A percentile compares a stretch with the other conserved stretches of the same genome.
Evolutionary conservation across 179 eudicot species (phyloP).

Genomic region (Spergularia azorica): DNA sequence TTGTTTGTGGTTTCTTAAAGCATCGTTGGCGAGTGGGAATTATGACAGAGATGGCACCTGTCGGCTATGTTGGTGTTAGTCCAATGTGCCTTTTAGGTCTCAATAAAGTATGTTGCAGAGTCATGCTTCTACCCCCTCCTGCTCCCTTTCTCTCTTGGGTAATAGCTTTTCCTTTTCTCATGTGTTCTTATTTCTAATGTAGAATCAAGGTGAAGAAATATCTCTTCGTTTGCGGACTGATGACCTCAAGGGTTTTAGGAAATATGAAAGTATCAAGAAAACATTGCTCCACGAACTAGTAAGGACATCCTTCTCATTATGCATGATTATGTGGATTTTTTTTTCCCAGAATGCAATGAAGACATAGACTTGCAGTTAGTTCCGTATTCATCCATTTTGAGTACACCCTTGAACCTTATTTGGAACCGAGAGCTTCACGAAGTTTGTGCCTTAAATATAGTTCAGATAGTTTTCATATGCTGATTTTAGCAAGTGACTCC

Average conservation of each 20-base stretch:
- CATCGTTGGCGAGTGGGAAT: slow-evolving; percentile 96
- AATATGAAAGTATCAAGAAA: slow-evolving; percentile 77
- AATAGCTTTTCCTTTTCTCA: slow-evolving; percentile 7
- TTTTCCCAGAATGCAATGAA: neutral
- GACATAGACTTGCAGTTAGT: slow-evolving; percentile 1
- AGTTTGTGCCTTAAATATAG: neutral
- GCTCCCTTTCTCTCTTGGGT: neutral
- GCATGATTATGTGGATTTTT: neutral
- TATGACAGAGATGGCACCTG: slow-evolving; percentile 98
- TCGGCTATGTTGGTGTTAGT: slow-evolving; percentile 87
- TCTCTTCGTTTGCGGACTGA: slow-evolving; percentile 93
- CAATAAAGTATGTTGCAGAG: slow-evolving; percentile 57
- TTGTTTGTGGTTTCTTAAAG: slow-evolving; percentile 41
- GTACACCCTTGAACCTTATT: neutral
- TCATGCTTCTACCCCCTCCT: neutral
- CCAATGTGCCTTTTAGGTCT: slow-evolving; percentile 85
- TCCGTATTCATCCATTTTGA: neutral
- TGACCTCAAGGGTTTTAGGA: slow-evolving; percentile 94
- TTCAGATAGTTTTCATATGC: neutral
- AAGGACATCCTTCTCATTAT: slow-evolving; percentile 27
- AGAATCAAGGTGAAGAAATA: slow-evolving; percentile 94
- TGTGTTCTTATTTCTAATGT: slow-evolving; percentile 31
- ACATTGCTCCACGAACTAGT: slow-evolving; percentile 95
- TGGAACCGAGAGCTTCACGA: neutral
- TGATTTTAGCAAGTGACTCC: neutral